Evolutionary conservation across 2,329 filamentous ascomycete species (phyloP).

Genomic region (Talaromyces sp.): DNA sequence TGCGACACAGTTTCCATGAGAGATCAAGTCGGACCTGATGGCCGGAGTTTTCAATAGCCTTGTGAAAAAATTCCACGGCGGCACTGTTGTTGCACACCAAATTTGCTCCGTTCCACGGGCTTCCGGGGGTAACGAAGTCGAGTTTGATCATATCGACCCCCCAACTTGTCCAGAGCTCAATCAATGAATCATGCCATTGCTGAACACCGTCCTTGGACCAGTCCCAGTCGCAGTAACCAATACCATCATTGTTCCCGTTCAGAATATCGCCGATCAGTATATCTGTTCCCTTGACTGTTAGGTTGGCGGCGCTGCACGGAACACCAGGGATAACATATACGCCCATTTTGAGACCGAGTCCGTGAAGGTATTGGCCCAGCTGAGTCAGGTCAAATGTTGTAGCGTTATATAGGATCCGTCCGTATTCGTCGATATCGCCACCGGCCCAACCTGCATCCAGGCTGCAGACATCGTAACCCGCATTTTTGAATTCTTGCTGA

Average conservation of each 20-base stretch:
- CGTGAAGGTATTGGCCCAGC: constrained; percentile 28
- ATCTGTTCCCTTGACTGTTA: constrained; percentile 28
- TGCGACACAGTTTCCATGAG: constrained; percentile 31
- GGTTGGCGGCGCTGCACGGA: constrained; percentile 25
- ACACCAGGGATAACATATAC: constrained; percentile 31
- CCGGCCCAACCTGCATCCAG: constrained; percentile 31
- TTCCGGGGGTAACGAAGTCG: constrained; percentile 31
- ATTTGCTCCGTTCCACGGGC: constrained; percentile 24
- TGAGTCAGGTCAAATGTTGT: constrained; percentile 26
- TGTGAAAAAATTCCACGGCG: constrained; percentile 27
- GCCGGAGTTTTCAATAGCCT: constrained; percentile 29
- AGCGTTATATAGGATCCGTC: constrained; percentile 25
- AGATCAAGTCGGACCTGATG: constrained; percentile 30
- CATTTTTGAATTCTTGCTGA: constrained; percentile 13
- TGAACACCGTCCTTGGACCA: constrained; percentile 28
- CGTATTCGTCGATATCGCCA: constrained; percentile 27
- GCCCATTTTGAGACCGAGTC: constrained; percentile 27
- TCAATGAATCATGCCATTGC: constrained; percentile 30
- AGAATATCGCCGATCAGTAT: constrained; percentile 26
- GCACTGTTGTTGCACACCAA: constrained; percentile 26
- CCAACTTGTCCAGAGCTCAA: constrained; percentile 29
- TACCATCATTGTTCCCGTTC: constrained; percentile 23
- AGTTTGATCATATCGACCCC: constrained; percentile 32
- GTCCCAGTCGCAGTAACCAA: constrained; percentile 22
- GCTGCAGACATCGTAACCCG: constrained; percentile 29